phyloP scores from a whole-genome alignment of 768 basidiomycete species.

The Rhizopogon roseolus region DNA sequence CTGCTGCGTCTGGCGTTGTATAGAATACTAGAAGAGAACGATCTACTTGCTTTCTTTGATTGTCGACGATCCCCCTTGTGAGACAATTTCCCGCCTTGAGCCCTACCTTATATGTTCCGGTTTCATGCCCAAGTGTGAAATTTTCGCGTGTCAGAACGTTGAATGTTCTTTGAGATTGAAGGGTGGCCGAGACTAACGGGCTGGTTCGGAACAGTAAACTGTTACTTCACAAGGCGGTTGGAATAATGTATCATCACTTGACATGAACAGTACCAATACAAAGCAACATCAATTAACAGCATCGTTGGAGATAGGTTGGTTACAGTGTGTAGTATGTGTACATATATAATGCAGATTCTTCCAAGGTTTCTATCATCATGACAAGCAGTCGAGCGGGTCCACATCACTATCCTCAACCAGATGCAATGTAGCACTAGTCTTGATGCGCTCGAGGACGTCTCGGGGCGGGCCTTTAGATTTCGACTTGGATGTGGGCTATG shows the following conservation, averaged over 20 bases:
- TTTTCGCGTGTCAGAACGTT: neutral
- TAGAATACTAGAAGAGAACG: slow-evolving; percentile 8
- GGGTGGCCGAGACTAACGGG: neutral
- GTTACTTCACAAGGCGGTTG: neutral
- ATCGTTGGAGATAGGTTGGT: neutral
- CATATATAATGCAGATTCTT: neutral
- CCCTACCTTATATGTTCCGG: neutral
- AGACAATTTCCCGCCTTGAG: neutral
- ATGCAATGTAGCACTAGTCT: slow-evolving; percentile 21
- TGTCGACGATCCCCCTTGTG: neutral
- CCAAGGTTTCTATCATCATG: slow-evolving; percentile 19
- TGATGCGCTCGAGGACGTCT: slow-evolving; percentile 34
- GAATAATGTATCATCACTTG: neutral
- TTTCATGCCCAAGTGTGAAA: neutral
- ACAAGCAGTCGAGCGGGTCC: slow-evolving; percentile 44
- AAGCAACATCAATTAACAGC: neutral
- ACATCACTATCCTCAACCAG: slow-evolving; percentile 32
- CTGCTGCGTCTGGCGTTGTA: slow-evolving; percentile 52
- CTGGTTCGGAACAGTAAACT: no score
- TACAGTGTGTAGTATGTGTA: neutral
- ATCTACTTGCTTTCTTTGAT: neutral
- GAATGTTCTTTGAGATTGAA: neutral
- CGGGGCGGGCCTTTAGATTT: slow-evolving; percentile 33
- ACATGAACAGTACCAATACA: neutral
- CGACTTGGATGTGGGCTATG: slow-evolving; percentile 4